Base-by-base conservation (phyloP, 108 stramenopile genomes). In the Ochromonas danica region DNA sequence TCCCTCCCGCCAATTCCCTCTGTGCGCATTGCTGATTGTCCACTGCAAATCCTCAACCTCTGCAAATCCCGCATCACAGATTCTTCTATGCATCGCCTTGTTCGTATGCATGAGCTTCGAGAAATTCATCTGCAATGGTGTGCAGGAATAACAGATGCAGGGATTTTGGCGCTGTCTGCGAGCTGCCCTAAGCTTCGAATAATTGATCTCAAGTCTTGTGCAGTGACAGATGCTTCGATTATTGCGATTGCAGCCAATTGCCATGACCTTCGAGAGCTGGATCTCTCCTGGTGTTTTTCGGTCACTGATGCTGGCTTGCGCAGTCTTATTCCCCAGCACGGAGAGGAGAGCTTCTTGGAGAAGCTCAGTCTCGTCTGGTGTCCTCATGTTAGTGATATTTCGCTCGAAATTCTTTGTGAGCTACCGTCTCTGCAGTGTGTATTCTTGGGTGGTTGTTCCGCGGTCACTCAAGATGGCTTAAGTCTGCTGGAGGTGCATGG, bases 121-220 rank as follows among this genome's bases (percentile, higher is more conserved):
- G 63, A 67, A 67, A 67, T 67, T 31, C 30, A 31, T 10, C 31
- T 67, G 27, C 63, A 28, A 67, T 67, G 63, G 63, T 67, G 63
- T 67, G 6, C 63, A 3, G 31, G 31, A 31, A 33, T 67, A 3
- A 67, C 63, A 6, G 63, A 67, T 36, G 63, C 63, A 6, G 63
- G 63, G 10, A 67, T 67, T 14, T 6, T 67, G 31, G 63, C 63
- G 25, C 25, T 67, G 25, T 3, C 35, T 22, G 31, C 10, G 35
- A 67, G 25, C 31, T 67, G 63, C 25, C 63, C 33, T 6, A 67
- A 67, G 25, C 35, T 67, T 6, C 3, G 35, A 36, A 67, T 67
- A 22, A 33, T 67, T 14, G 63, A 67, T 36, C 25, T 67, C 6
- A 67, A 67, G 63, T 67, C 63, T 67, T 67, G 63, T 67, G 33